phyloP scores from a whole-genome alignment of 768 basidiomycete genomes.

The Suillus sp. region DNA sequence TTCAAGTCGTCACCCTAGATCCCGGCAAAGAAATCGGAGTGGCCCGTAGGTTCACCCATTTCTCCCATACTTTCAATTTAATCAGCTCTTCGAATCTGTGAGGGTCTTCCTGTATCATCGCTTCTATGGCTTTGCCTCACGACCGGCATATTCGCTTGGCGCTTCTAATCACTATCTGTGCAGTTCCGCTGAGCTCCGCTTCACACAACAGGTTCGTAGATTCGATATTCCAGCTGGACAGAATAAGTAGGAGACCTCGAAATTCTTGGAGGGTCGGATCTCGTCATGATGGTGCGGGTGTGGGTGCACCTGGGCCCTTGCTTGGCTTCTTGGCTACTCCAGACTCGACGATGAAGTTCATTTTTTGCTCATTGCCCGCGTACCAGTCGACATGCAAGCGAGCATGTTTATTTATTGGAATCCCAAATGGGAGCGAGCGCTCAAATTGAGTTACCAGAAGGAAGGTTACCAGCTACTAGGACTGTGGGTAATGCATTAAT shows the following conservation, averaged over 20 bases:
- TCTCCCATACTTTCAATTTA: constrained; percentile 1
- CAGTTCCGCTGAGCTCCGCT: background rate
- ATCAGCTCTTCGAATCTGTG: background rate
- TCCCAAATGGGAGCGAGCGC: background rate
- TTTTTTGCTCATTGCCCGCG: background rate
- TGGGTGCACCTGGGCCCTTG: background rate
- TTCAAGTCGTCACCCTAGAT: background rate
- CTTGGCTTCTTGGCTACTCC: background rate
- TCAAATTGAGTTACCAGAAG: constrained; percentile 1
- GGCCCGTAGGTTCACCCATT: background rate
- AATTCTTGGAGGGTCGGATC: no score
- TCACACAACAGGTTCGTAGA: background rate
- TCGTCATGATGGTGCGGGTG: background rate
- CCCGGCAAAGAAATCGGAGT: background rate
- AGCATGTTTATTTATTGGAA: no score
- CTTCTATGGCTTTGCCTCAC: background rate
- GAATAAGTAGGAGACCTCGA: background rate
- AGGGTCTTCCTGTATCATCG: background rate
- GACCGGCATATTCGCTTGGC: background rate
- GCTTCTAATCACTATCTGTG: background rate
- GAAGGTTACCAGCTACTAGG: constrained; percentile 1
- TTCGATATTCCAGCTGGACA: background rate
- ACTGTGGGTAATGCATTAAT: constrained; percentile 1
- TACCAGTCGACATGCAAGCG: no score
- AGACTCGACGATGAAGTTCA: no score